Base-by-base conservation (phyloP, 345 rosid genomes). In the Salix suchowensis region DNA sequence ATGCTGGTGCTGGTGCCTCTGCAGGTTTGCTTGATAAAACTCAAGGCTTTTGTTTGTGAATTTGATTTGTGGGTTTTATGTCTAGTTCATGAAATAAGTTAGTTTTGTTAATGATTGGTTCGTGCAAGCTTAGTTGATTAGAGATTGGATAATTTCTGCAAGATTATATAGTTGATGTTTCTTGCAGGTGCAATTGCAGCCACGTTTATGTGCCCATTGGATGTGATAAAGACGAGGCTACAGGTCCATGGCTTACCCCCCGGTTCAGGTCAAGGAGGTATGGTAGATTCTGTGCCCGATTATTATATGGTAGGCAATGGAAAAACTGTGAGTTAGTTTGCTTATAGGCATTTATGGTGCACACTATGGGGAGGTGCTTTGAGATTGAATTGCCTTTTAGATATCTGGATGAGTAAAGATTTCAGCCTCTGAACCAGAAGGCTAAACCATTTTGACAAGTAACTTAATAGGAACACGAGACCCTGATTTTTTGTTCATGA, bases 201-300 rank as follows among this genome's bases (percentile, higher is more conserved):
- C 32, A 91, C 98, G 65, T 93, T 93, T 37, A 85, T 96, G 82
- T 93, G 98, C 60, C 97, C 99, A 32, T 89, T 96, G 85, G 97
- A 96, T 88, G 99, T 96, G 83, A 93, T 96, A 88, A 96, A 96
- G 88, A 92, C 99, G 24, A 85, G 99, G 75, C 76, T 96, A 72
- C 99, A 96, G 72, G 97, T 96, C 15, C 91, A 91, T 80, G 99
- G 97, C 72, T 87, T 92, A 80, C 97, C 97, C 44, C 69, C 89
- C 24, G 74, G 79, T 48, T 80, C 92, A 4, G 89, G 87, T 77
- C 89, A 82, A 62, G 82, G 80, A 89, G 97, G 98, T 90, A 85
- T 75, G 36, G n/a, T 32, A 26, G 60, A 55, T 75, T 71, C 30
- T 48, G 42, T 54, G 32, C 48, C 8, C 52, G 10, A 40, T 2